phyloP scores from a whole-genome alignment of 2,329 filamentous ascomycete species.

The Penicillium sp. region DNA sequence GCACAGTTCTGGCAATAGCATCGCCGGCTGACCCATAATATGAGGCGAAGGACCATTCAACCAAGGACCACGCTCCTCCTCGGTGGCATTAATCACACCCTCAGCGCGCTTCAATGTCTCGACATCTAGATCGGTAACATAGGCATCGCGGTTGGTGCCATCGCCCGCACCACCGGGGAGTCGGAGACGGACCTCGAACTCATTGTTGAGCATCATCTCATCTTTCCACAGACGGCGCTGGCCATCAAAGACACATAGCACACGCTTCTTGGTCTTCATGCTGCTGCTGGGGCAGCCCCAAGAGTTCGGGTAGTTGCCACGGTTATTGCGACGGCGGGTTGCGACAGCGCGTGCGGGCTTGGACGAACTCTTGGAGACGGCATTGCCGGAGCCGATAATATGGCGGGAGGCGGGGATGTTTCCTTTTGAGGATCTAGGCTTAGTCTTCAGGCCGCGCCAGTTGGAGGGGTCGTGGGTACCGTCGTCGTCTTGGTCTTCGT shows the following conservation, averaged over 20 bases:
- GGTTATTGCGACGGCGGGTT: conserved; percentile 79
- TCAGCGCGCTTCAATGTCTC: conserved; percentile 86
- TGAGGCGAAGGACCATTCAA: conserved; percentile 40
- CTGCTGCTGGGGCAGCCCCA: conserved; percentile 91
- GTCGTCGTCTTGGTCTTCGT: conserved; percentile 56
- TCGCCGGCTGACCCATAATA: conserved; percentile 36
- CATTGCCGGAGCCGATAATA: conserved; percentile 49
- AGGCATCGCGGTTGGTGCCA: conserved; percentile 76
- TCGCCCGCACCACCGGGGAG: conserved; percentile 73
- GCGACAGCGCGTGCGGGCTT: conserved; percentile 61
- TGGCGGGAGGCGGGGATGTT: conserved; percentile 52
- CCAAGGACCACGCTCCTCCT: conserved; percentile 86
- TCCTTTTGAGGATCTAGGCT: conserved; percentile 49
- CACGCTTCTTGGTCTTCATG: conserved; percentile 98
- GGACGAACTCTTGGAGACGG: conserved; percentile 41
- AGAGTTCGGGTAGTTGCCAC: conserved; percentile 86
- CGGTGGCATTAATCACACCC: conserved; percentile 73
- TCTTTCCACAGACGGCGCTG: conserved; percentile 88
- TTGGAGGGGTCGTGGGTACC: conserved; percentile 50
- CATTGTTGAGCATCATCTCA: conserved; percentile 96
- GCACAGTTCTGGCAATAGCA: conserved; percentile 31
- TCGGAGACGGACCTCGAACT: conserved; percentile 87
- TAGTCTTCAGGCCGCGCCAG: conserved; percentile 48
- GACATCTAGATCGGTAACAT: conserved; percentile 90
- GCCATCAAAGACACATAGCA: conserved; percentile 89